Evolutionary conservation across 495 filamentous ascomycete species (phyloP).

Genomic region (Parachaetomium inaequale): DNA sequence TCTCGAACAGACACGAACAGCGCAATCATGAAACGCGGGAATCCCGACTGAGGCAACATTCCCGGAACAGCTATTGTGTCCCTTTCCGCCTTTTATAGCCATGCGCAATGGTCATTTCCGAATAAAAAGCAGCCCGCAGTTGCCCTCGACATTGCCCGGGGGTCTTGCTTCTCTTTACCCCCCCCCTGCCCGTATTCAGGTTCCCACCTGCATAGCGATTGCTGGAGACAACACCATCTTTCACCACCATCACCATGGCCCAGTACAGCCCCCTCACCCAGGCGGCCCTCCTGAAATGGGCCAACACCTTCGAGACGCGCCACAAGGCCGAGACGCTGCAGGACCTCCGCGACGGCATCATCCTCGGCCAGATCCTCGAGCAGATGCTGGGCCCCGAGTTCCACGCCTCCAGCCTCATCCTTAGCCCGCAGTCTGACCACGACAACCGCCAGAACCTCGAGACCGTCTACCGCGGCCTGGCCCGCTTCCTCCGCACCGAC

Average conservation of each 20-base stretch:
- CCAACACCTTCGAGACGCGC: constrained; percentile 36
- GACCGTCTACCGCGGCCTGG: constrained; percentile 62
- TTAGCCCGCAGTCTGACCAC: constrained; percentile 53
- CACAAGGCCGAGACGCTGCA: constrained; percentile 38
- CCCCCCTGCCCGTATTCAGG: too few relatives aligned
- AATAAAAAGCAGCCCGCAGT: neutral
- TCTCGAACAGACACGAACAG: constrained; percentile 15
- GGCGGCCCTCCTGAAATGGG: constrained; percentile 46
- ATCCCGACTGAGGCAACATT: constrained; percentile 16
- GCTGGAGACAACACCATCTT: neutral
- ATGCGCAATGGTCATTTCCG: neutral
- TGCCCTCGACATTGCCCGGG: neutral
- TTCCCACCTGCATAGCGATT: too few relatives aligned
- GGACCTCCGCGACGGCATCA: constrained; percentile 70
- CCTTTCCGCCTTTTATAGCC: neutral
- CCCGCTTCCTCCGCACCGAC: constrained; percentile 56
- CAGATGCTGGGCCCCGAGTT: constrained; percentile 56
- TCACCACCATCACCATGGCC: constrained; percentile 23
- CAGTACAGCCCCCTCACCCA: constrained; percentile 32
- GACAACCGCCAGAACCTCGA: constrained; percentile 61
- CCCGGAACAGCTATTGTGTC: neutral
- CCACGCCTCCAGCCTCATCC: constrained; percentile 65
- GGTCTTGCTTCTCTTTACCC: neutral
- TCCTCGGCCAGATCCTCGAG: constrained; percentile 67
- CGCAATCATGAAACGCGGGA: constrained; percentile 27